Evolutionary conservation across 176 grass and related monocot genomes (phyloP).

Genomic region (Thalia dealbata): DNA sequence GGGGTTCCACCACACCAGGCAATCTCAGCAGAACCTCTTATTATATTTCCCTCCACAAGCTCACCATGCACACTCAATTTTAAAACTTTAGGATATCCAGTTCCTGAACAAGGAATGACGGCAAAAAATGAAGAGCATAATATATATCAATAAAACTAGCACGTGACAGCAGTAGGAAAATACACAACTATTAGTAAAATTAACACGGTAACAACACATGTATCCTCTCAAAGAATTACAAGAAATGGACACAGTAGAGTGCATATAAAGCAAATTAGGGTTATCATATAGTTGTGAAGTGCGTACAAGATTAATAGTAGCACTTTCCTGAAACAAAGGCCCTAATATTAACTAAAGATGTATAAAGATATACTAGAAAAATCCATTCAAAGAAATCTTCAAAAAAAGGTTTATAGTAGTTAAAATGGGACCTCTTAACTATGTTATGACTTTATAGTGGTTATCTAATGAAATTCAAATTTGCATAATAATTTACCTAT

Average conservation of each 20-base stretch:
- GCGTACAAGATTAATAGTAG: neutral
- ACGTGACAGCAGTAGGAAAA: too few species aligned
- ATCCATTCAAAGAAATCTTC: neutral
- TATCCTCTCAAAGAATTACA: neutral
- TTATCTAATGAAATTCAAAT: neutral
- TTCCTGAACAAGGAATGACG: slow-evolving; percentile 43
- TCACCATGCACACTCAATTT: slow-evolving; percentile 64
- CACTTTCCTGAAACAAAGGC: neutral
- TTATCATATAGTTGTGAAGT: neutral
- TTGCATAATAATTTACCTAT: neutral
- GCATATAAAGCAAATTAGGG: neutral
- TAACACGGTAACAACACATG: neutral
- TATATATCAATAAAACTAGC: neutral
- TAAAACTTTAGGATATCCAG: slow-evolving; percentile 90
- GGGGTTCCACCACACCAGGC: slow-evolving; percentile 89
- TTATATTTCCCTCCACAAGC: slow-evolving; percentile 77
- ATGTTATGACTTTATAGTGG: neutral
- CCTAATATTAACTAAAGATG: neutral
- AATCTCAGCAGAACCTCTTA: slow-evolving; percentile 74
- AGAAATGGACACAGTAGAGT: neutral
- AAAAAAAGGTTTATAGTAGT: too few species aligned
- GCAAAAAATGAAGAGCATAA: too few species aligned
- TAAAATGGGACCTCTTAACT: neutral
- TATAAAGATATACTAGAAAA: neutral
- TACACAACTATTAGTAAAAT: neutral